These are phyloP conservation scores for Cubamyces lactineus DNA, from an alignment of 768 basidiomycete species.

Conservation along the genomic window DNA sequence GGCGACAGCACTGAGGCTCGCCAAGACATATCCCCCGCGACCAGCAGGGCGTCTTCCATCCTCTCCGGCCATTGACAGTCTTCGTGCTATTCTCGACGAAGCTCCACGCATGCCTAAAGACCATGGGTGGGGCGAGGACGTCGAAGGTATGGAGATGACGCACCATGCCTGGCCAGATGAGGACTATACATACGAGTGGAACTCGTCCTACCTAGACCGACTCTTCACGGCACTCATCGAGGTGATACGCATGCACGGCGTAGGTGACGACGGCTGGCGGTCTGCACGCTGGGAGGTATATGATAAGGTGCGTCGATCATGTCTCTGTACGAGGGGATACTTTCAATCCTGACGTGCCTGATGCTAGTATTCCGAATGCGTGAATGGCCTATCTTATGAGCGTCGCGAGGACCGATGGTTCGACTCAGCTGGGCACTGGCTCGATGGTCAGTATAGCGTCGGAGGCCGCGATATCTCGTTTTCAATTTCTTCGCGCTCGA, in stretches of 20 bases:
- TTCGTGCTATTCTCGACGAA: background rate
- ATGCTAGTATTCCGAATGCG: background rate
- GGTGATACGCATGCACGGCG: background rate
- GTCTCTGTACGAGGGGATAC: no score
- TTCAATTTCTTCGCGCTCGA: background rate
- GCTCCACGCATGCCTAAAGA: background rate
- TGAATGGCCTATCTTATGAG: no score
- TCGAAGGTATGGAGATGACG: background rate
- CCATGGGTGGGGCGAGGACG: background rate
- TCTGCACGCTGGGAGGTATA: slow-evolving; percentile 1
- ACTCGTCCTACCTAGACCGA: background rate
- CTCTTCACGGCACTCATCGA: background rate
- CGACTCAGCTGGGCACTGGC: no score
- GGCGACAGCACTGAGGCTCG: background rate
- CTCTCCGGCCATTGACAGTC: background rate
- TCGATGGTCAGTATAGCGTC: no score
- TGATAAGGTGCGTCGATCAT: background rate
- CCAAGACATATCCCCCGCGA: background rate
- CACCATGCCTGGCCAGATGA: background rate
- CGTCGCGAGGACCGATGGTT: no score
- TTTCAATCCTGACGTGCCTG: background rate
- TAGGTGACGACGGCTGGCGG: background rate
- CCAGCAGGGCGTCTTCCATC: background rate
- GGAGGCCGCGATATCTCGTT: no score
- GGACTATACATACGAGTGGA: background rate